Base-by-base conservation (phyloP, 371 early-diverging fungal genomes). In the Syncephalastrum contaminatum region DNA sequence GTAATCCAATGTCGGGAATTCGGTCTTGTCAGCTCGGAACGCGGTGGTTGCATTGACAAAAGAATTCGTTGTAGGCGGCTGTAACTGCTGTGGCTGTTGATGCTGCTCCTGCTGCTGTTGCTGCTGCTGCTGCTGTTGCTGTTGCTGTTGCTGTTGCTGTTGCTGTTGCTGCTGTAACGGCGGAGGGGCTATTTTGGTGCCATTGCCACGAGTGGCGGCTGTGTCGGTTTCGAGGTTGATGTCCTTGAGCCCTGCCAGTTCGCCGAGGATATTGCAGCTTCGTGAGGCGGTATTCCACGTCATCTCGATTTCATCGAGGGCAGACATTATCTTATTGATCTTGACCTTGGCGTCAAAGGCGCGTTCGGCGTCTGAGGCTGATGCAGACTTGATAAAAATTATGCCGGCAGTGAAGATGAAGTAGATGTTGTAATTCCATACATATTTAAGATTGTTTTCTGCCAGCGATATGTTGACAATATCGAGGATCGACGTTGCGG, bases 401-500 rank as follows among this genome's bases (percentile, higher is more conserved):
- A 59, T 62, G 8, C 65, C 69, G 13, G 65, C 59, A 1, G 69
- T 64, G 36, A 64, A 56, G 25, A 62, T 40, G 19, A 25, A 61
- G 20, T 62, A 61, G 16, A 62, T 51, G 43, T 56, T 36, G 41
- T 55, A 69, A 27, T 62, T 64, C 14, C 42, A 44, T 7, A 64
- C 60, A 22, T 56, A 53, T 36, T 30, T 25, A 15, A 69, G 48
- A 14, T 54, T 45, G 21, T 56, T 43, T n/a, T 64, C 51, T 4
- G 25, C 53, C 5, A 55, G 53, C 55, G 64, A 53, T 25, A 59
- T 61, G 49, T 64, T 68, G 21, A 63, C 59, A 20, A 77, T 77
- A 19, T 72, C 65, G 12, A 72, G 53, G 47, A 73, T 77, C 4
- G 72, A 59, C 2, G 60, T 63, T 2, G 78, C 78, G 1, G 70